phyloP scores from a whole-genome alignment of 306 rosid species.

The Carpinus viminea region DNA sequence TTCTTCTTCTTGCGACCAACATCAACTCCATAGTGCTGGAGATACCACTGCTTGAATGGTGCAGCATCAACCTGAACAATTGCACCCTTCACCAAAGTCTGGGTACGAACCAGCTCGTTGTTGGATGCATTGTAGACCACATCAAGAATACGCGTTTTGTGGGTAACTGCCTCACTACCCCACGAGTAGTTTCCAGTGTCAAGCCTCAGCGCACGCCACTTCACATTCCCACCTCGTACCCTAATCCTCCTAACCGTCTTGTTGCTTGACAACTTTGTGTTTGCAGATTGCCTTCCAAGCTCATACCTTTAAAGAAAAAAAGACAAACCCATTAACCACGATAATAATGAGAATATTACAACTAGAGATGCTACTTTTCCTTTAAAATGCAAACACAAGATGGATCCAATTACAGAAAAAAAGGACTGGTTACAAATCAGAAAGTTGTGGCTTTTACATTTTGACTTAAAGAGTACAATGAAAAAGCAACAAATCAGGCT shows the following conservation, averaged over 20 bases:
- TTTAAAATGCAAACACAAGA: background rate
- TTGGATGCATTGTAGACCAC: constrained; percentile 73
- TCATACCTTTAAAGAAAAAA: constrained; percentile 44
- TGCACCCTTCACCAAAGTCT: constrained; percentile 66
- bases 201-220: constrained; percentile 73
- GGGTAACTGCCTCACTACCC: constrained; percentile 67
- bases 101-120: constrained; percentile 65
- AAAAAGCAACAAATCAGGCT: background rate
- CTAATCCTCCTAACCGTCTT: constrained; percentile 59
- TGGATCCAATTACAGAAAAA: background rate
- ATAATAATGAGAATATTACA: background rate
- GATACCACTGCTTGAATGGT: constrained; percentile 72
- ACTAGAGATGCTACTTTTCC: background rate
- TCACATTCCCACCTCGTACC: constrained; percentile 66
- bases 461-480: background rate
- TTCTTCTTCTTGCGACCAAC: constrained; percentile 65
- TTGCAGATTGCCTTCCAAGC: constrained; percentile 69
- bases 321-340: background rate
- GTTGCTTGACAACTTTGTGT: constrained; percentile 66
- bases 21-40: constrained; percentile 61
- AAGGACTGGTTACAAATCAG: background rate
- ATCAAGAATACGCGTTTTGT: constrained; percentile 62
- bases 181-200: constrained; percentile 66
- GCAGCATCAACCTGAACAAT: constrained; percentile 71
- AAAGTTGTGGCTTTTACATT: background rate